Evolutionary conservation across 2,329 filamentous ascomycete species (phyloP).

Genomic region (Claviceps capensis): DNA sequence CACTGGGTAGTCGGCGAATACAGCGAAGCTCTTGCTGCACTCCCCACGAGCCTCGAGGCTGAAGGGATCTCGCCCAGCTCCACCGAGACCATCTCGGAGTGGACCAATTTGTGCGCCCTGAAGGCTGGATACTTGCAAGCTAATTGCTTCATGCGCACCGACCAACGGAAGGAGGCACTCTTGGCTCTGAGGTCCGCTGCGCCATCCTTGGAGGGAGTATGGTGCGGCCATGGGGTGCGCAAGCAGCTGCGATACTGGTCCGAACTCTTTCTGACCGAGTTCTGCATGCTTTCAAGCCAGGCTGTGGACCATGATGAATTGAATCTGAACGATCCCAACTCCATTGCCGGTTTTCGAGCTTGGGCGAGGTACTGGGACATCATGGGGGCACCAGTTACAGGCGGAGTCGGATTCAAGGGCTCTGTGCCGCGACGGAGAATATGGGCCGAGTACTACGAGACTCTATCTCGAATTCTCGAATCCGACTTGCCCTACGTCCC

Average conservation of each 20-base stretch:
- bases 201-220: constrained; percentile 44
- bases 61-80: constrained; percentile 38
- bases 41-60: constrained; percentile 50
- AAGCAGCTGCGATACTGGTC: constrained; percentile 65
- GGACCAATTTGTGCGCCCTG: constrained; percentile 70
- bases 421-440: constrained; percentile 51
- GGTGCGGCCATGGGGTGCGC: constrained; percentile 36
- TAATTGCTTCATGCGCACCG: constrained; percentile 39
- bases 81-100: constrained; percentile 47
- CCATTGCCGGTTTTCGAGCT: constrained; percentile 44
- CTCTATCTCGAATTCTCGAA: constrained; percentile 63
- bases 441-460: constrained; percentile 76
- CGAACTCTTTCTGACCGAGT: constrained; percentile 62
- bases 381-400: constrained; percentile 30
- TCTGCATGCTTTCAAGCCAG: constrained; percentile 55
- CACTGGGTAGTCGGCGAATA: constrained; percentile 67
- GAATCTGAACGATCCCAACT: constrained; percentile 36
- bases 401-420: constrained; percentile 44
- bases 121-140: constrained; percentile 70
- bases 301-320: constrained; percentile 38
- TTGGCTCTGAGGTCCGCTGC: constrained; percentile 52
- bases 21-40: constrained; percentile 39
- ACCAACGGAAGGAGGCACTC: constrained; percentile 44
- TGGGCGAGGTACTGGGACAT: constrained; percentile 60
- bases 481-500: constrained; percentile 47